Percentiles rank a stretch among this genome's conserved stretches.
phyloP scores from a whole-genome alignment of 139 green algal species.

The Picochlorum sp. region DNA sequence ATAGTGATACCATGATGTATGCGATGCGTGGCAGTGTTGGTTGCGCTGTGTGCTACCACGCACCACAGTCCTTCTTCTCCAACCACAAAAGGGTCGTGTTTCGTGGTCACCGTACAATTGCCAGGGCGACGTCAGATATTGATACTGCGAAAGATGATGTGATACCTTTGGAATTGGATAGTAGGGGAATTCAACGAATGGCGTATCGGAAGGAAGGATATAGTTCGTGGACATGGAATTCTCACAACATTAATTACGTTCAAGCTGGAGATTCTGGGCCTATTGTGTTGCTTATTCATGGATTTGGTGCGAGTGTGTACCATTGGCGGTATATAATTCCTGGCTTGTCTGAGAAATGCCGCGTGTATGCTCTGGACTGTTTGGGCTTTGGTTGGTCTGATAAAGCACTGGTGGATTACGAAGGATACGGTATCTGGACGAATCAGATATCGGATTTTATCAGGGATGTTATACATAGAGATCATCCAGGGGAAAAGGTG shows the following conservation, averaged over 20 bases:
- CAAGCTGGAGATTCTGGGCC: background rate
- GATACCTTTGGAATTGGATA: slow-evolving; percentile 16
- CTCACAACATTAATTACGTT: slow-evolving; percentile 48
- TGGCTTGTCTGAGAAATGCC: slow-evolving; percentile 41
- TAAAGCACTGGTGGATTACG: slow-evolving; percentile 61
- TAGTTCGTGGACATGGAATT: slow-evolving; percentile 60
- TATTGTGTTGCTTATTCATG: slow-evolving; percentile 45
- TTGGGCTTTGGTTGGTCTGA: slow-evolving; percentile 74
- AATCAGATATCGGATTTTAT: slow-evolving; percentile 48
- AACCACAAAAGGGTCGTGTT: too few species aligned
- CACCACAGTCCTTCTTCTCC: too few species aligned
- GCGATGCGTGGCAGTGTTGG: too few species aligned
- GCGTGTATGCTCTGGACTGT: slow-evolving; percentile 64
- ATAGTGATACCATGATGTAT: too few species aligned
- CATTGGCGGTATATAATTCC: slow-evolving; percentile 56
- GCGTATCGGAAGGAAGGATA: slow-evolving; percentile 35
- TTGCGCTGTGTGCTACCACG: too few species aligned
- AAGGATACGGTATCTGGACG: slow-evolving; percentile 33
- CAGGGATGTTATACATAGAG: slow-evolving; percentile 32
- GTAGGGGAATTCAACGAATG: slow-evolving; percentile 11
- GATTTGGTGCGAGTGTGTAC: slow-evolving; percentile 64
- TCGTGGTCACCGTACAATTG: too few species aligned
- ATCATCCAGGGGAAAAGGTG: slow-evolving; percentile 3
- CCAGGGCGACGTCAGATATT: too few species aligned
- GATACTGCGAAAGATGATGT: too few species aligned